Percentiles rank a stretch among this genome's conserved stretches.
These are phyloP conservation scores for Thalassiosira hispida DNA, from an alignment of 352 stramenopile genomes.

Conservation along the genomic window DNA sequence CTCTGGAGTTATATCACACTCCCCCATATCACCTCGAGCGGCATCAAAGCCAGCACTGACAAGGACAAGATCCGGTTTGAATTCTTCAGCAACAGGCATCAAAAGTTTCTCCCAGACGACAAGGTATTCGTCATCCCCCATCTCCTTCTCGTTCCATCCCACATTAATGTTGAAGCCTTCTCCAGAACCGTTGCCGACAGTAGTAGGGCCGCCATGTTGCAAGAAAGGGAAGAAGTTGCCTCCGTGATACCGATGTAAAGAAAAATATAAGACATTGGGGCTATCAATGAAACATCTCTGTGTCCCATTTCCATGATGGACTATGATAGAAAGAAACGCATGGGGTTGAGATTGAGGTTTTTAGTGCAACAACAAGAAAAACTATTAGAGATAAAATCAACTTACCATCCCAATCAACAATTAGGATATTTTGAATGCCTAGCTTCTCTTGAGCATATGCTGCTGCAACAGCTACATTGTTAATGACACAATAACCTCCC, in stretches of 20 bases:
- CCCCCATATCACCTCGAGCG: constrained; percentile 83
- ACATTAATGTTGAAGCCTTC: constrained; percentile 85
- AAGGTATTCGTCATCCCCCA: constrained; percentile 84
- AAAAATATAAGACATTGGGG: constrained; percentile 84
- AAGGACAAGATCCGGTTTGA: constrained; percentile 87
- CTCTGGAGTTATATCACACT: constrained; percentile 84
- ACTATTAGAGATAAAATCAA: not conserved
- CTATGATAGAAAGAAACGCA: constrained; percentile 44
- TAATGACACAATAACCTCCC: constrained; percentile 74
- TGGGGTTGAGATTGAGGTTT: constrained; percentile 30
- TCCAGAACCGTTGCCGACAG: constrained; percentile 68
- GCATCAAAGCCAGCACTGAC: constrained; percentile 94
- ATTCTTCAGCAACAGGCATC: constrained; percentile 86
- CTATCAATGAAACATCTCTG: constrained; percentile 87
- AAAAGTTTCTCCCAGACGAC: constrained; percentile 80
- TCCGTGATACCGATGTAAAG: constrained; percentile 73
- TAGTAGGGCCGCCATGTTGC: constrained; percentile 59
- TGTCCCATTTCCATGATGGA: constrained; percentile 89
- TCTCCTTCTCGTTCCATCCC: constrained; percentile 72
- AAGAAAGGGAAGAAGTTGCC: constrained; percentile 85
- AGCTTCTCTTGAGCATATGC: constrained; percentile 86
- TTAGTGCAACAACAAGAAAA: constrained; percentile 9
- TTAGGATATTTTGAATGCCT: constrained; percentile 55
- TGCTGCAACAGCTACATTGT: constrained; percentile 72
- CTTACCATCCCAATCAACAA: constrained; percentile 74